Conservation (phyloP, 1,284 basidiomycete genomes). For the Chiua sp. region DNA sequence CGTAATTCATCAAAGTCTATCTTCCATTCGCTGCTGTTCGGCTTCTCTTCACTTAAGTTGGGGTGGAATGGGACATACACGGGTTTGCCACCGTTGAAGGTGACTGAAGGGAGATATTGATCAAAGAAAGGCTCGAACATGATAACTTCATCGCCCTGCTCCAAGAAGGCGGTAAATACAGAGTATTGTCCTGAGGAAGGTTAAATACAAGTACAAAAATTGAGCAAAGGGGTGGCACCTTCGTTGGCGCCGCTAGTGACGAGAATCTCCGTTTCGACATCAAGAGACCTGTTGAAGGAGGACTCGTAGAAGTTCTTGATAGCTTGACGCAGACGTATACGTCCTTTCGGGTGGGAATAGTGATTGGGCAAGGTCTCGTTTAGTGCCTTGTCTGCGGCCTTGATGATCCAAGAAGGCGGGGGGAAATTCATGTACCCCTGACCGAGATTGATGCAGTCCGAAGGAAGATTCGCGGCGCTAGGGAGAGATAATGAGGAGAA, state of each 20-base stretch:
- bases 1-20: constrained; percentile 87
- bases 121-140: constrained; percentile 99
- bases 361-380: constrained; percentile 77
- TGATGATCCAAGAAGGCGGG: constrained; percentile 84
- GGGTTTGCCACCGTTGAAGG: constrained; percentile 92
- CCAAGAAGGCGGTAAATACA: constrained; percentile 87
- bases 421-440: constrained; percentile 96
- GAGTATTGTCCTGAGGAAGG: constrained; percentile 76
- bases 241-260: constrained; percentile 97
- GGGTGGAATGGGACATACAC: constrained; percentile 97
- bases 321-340: constrained; percentile 85
- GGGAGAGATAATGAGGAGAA: constrained; percentile 11
- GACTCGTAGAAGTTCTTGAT: constrained; percentile 81
- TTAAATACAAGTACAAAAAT: background rate
- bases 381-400: constrained; percentile 79
- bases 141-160: constrained; percentile 95
- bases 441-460: constrained; percentile 90
- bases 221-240: constrained; percentile 52
- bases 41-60: constrained; percentile 57
- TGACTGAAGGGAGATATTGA: constrained; percentile 92
- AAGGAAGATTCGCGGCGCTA: constrained; percentile 84
- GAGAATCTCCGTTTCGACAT: constrained; percentile 88
- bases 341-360: constrained; percentile 91
- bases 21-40: constrained; percentile 83
- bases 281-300: constrained; percentile 74